phyloP scores from a whole-genome alignment of 2,329 filamentous ascomycete species.

The Trichoderma sp. region DNA sequence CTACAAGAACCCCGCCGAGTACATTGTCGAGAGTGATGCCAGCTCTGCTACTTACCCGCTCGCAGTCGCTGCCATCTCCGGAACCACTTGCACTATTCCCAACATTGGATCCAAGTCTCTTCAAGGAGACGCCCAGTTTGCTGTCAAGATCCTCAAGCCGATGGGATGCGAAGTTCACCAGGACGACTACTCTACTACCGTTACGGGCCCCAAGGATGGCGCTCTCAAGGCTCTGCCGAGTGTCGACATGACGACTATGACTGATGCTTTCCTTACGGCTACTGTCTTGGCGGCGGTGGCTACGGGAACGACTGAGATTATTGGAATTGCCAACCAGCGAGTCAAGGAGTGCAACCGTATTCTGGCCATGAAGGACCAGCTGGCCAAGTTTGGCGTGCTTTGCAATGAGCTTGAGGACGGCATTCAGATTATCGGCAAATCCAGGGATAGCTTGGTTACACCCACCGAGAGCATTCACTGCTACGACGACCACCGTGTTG shows the following conservation, averaged over 20 bases:
- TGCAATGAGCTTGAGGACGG: slow-evolving; percentile 92
- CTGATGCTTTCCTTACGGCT: slow-evolving; percentile 94
- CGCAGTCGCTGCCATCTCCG: slow-evolving; percentile 91
- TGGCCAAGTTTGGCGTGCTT: slow-evolving; percentile 87
- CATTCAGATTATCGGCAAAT: slow-evolving; percentile 70
- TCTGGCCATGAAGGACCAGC: slow-evolving; percentile 89
- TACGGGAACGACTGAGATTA: slow-evolving; percentile 80
- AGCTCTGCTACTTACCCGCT: slow-evolving; percentile 97
- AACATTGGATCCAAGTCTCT: slow-evolving; percentile 93
- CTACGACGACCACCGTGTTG: slow-evolving; percentile 96
- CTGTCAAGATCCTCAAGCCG: slow-evolving; percentile 82
- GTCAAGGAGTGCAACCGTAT: slow-evolving; percentile 99
- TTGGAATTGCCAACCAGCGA: slow-evolving; percentile 94
- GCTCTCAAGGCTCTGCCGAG: slow-evolving; percentile 74
- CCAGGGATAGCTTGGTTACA: slow-evolving; percentile 52
- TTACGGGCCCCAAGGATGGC: slow-evolving; percentile 81
- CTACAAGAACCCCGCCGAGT: slow-evolving; percentile 83
- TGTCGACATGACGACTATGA: slow-evolving; percentile 99
- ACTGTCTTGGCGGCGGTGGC: slow-evolving; percentile 91
- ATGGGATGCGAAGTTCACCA: slow-evolving; percentile 95
- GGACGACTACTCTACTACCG: slow-evolving; percentile 82
- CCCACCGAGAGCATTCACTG: slow-evolving; percentile 77
- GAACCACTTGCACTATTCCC: slow-evolving; percentile 91
- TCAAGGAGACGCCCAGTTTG: slow-evolving; percentile 94
- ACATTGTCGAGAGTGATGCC: slow-evolving; percentile 93